Base-by-base conservation (phyloP, 2,329 filamentous ascomycete genomes). In the Arachnomyces sp. region DNA sequence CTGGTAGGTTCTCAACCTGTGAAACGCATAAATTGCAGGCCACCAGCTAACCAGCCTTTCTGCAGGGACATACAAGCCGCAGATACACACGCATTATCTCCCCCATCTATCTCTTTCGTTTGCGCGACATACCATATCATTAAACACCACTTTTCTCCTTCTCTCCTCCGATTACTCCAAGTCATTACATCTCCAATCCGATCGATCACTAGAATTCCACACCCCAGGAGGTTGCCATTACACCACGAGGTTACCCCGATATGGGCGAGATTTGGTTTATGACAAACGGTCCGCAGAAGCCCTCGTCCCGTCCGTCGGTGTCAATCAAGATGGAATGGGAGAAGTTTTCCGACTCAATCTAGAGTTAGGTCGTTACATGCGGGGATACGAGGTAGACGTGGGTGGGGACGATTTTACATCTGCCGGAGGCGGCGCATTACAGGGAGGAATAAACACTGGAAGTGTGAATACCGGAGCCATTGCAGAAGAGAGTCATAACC, bases 11-110 rank as follows among this genome's bases (percentile, higher is more conserved):
- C n/a, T n/a, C n/a, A n/a, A n/a, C n/a, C n/a, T n/a, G n/a, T n/a
- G n/a, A n/a, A n/a, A n/a, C n/a, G 7, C 9, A 11, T 12, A 36
- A 35, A n/a, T 39, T n/a, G 9, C n/a, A 8, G 30, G 7, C n/a
- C n/a, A n/a, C n/a, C n/a, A n/a, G n/a, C n/a, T n/a, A n/a, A n/a
- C n/a, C n/a, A n/a, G n/a, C 25, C 20, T 28, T 28, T 37, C 20
- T 17, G 31, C 45, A 75, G 75, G 77, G 49, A 81, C 77, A 25
- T 81, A 79, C 59, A 78, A 84, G 57, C 81, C 84, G 1, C 86
- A 94, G 61, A 94, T 96, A 43, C 92, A 96, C 58, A 83, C 86
- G n/a, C 93, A 98, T 65, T 87, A 94, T 58, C 77, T 96, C 4
- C 84, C 89, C 29, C 88, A 96, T 58, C 74, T 96, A 15, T 90